Base-by-base conservation (phyloP, 441 rosid genomes). In the Hura crepitans region DNA sequence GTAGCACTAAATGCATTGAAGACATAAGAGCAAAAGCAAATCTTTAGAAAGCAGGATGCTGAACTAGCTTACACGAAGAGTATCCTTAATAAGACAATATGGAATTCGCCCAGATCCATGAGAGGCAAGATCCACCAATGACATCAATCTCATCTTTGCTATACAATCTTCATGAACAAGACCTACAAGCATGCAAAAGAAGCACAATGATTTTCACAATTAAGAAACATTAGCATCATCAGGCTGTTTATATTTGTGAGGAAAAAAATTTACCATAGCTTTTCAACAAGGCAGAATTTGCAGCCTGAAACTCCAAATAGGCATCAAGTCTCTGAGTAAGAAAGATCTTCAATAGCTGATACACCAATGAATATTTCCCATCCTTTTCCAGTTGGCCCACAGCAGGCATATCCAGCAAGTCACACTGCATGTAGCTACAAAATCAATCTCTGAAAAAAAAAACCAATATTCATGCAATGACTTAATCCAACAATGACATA, bases 101-200 rank as follows among this genome's bases (percentile, higher is more conserved):
- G 97, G 86, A 81, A 93, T 81, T 80, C 63, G 85, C 57, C 98
- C 89, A 77, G 98, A 85, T 62, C 82, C 93, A 84, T 79, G 64
- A 11, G 85, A 87, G 57, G 90, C 91, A 62, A 93, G 89, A 84
- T 93, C 98, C 66, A 90, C 85, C 78, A 96, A 81, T 75, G 98
- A 93, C 84, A 93, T 84, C 81, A 93, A 76, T 75, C 93, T 85
- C 99, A 93, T 96, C 82, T 93, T 96, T 0, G 94, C 68, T 71
- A 91, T 81, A 72, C 97, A 96, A 68, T 96, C 97, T 76, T 96
- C 99, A 75, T 93, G 93, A 22, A 84, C 87, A 72, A 96, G 98
- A 70, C 92, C 99, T 96, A 79, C n/a, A 8, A 71, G n/a, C 45
- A 74, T 23, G n/a, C 75, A 64, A 55, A 64, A 55, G 27, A 50